Conservation (phyloP, 352 stramenopile species). For the Globisporangium camurandrum region DNA sequence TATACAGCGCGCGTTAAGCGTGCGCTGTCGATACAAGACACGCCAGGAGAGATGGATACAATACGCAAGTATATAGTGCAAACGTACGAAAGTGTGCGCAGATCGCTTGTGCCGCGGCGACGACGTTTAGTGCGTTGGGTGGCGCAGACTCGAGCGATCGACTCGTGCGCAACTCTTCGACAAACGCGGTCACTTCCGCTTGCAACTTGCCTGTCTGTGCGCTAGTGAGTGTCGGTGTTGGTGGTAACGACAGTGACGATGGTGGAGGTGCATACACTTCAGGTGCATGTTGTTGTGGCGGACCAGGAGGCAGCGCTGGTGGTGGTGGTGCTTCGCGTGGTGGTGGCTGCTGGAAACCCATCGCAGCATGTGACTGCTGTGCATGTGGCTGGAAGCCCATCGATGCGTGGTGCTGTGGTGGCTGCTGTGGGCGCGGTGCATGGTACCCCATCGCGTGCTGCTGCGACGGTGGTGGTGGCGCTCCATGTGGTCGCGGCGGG, state of each 20-base stretch:
- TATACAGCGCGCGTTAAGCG: slow-evolving; percentile 1
- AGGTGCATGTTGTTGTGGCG: neutral
- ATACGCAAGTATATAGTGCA: no score
- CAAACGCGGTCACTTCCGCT: slow-evolving; percentile 50
- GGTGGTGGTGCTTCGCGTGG: neutral
- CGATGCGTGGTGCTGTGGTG: no score
- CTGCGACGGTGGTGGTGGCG: neutral
- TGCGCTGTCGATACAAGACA: neutral
- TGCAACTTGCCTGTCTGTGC: no score
- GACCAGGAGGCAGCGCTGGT: neutral
- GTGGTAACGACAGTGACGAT: no score
- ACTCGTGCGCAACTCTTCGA: slow-evolving; percentile 41
- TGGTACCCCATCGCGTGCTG: no score
- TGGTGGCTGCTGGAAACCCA: no score
- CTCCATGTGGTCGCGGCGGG: neutral
- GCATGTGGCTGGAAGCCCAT: no score
- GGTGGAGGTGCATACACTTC: slow-evolving; percentile 5
- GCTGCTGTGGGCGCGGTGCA: no score
- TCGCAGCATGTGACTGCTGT: no score
- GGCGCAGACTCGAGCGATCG: slow-evolving; percentile 38
- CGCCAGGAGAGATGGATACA: slow-evolving; percentile 1
- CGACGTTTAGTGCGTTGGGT: slow-evolving; percentile 49
- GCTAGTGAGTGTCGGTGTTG: no score
- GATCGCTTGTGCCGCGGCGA: slow-evolving; percentile 38
- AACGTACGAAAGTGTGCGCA: slow-evolving; percentile 58